A percentile compares a stretch with the other conserved stretches of the same genome.
These are phyloP conservation scores for Capronia coronata DNA, from an alignment of 2,329 filamentous ascomycete species.

Conservation along the genomic window DNA sequence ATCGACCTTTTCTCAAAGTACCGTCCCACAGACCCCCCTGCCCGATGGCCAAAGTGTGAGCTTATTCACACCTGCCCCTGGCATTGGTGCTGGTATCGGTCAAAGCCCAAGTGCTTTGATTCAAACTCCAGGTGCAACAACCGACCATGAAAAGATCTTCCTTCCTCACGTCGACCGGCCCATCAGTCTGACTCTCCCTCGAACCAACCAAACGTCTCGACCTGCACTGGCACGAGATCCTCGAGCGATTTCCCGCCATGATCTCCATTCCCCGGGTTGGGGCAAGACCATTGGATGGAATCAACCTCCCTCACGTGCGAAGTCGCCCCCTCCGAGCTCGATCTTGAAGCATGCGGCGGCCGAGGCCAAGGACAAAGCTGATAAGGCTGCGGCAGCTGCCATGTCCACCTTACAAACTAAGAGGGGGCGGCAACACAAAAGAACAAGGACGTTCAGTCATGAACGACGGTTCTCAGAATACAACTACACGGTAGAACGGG, in stretches of 20 bases:
- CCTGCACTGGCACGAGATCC: slow-evolving; percentile 34
- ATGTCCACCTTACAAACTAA: slow-evolving; percentile 4
- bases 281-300: slow-evolving; percentile 58
- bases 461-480: slow-evolving; percentile 68
- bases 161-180: slow-evolving; percentile 21
- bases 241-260: slow-evolving; percentile 58
- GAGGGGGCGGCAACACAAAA: slow-evolving; percentile 8
- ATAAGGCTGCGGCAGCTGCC: slow-evolving; percentile 4
- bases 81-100: background rate
- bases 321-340: slow-evolving; percentile 66
- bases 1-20: background rate
- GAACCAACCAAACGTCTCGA: slow-evolving; percentile 45
- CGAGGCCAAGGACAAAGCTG: slow-evolving; percentile 14
- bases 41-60: slow-evolving; percentile 12
- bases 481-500: slow-evolving; percentile 74
- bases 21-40: slow-evolving; percentile 2
- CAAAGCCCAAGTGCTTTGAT: slow-evolving; percentile 17
- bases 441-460: slow-evolving; percentile 48
- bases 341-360: slow-evolving; percentile 58
- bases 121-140: slow-evolving; percentile 39
- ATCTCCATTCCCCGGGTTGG: slow-evolving; percentile 71
- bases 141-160: slow-evolving; percentile 40
- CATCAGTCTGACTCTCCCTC: slow-evolving; percentile 19
- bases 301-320: slow-evolving; percentile 71
- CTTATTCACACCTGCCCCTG: slow-evolving; percentile 15